Evolutionary conservation across 345 rosid species (phyloP), one percentile per base, ranked within the genome.

Genomic region (Syzygium grande): DNA sequence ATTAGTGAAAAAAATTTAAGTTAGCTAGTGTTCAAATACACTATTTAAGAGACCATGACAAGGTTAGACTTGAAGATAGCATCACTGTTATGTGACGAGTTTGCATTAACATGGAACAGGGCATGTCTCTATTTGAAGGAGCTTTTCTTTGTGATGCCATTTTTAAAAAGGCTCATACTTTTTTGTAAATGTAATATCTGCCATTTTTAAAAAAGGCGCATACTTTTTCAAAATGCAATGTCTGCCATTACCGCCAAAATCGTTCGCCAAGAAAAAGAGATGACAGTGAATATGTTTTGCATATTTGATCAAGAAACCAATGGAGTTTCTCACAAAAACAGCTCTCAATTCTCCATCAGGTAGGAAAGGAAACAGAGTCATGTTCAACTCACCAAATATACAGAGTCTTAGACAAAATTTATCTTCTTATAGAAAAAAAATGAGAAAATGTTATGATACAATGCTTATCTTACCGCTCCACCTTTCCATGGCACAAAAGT

Each of bases 401-500:
- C 0, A 63, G 0, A 63, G 2, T 29, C 41, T 15, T 3, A 29
- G 41, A 3, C 41, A 29, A 29, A 63, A 65, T 15, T 65, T 0
- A 29, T 65, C 11, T 65, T 29, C 77, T 65, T 29, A 63, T 2
- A 6, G 0, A 29, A 43, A 9, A 52, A 84, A 11, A 5, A 43
- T 41, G 86, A 52, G 25, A 27, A 38, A 5, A 30, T 43, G 46
- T 55, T 2, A 84, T 5, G 52, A 52, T 27, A 53, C 54, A 22
- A 55, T 53, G 79, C 63, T 84, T 88, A 29, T 84, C 94, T 90
- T 92, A 94, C 99, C 78, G 93, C 95, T 88, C 98, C 96, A 16
- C 99, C 98, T 94, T 93, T 95, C 98, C 99, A 96, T 19, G 95
- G 51, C 59, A 92, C 95, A 85, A 91, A 93, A 83, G 91, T 90